A percentile compares a stretch with the other conserved stretches of the same genome.
Evolutionary conservation across 306 rosid genomes (phyloP).

Genomic region (Lathyrus sativus): DNA sequence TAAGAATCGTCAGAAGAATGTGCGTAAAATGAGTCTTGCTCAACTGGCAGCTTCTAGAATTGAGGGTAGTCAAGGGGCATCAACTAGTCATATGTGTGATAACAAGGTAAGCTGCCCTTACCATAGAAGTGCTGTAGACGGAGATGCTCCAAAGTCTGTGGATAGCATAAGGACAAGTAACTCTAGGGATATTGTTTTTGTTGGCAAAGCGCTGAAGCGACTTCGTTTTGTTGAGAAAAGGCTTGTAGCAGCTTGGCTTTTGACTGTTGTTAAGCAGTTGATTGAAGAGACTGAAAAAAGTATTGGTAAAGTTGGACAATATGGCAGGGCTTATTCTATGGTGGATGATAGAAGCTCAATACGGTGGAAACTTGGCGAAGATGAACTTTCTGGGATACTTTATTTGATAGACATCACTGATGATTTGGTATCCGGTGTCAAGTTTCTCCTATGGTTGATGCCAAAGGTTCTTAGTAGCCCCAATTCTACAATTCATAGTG

Average conservation of each 20-base stretch:
- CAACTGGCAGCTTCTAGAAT: constrained; percentile 88
- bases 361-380: constrained; percentile 92
- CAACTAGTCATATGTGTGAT: constrained; percentile 92
- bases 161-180: constrained; percentile 53
- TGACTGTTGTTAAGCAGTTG: constrained; percentile 60
- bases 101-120: constrained; percentile 81
- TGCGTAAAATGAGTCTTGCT: constrained; percentile 86
- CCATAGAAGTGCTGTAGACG: constrained; percentile 67
- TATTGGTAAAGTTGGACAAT: constrained; percentile 69
- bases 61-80: constrained; percentile 98
- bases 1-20: constrained; percentile 70
- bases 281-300: constrained; percentile 72
- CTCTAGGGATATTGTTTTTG: constrained; percentile 60
- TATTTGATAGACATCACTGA: constrained; percentile 75
- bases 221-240: constrained; percentile 83
- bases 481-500: constrained; percentile 66
- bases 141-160: constrained; percentile 57
- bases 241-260: constrained; percentile 72
- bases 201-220: constrained; percentile 69
- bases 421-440: constrained; percentile 78
- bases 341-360: constrained; percentile 64
- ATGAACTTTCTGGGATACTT: constrained; percentile 75
- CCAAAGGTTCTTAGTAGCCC: constrained; percentile 73
- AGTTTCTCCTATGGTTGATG: constrained; percentile 87
- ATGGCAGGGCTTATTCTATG: constrained; percentile 61